Base-by-base conservation (phyloP, 495 filamentous ascomycete species). In the Penicillium desertorum region DNA sequence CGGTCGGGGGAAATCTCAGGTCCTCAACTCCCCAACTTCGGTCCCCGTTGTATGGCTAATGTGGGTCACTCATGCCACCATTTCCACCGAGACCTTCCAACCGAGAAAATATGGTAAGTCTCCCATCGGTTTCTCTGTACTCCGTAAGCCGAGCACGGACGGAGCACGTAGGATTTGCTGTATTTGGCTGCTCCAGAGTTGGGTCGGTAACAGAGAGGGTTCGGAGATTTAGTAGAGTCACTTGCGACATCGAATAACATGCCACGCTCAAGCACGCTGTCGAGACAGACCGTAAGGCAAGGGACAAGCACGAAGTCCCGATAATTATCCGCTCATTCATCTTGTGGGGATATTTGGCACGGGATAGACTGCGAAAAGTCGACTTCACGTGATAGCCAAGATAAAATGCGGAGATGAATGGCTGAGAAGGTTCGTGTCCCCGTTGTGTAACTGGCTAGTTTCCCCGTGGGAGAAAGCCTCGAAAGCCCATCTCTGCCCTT, bases 361-460 rank as follows among this genome's bases (percentile, higher is more conserved):
- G 19, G n/a, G 34, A 23, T 17, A 12, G 25, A 4, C 34, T 7
- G 14, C 14, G 22, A 41, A 3, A 16, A 22, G 0, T 17, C 10
- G 9, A 17, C 12, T 48, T 29, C 45, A 48, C 23, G n/a, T 19
- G 20, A 41, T 11, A n/a, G 34, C 49, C 36, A 51, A 51, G 49
- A n/a, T 7, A 5, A 9, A 42, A 29, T n/a, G 49, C 49, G 49
- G 49, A 51, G 49, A 51, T 51, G 36, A 51, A 19, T 42, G 9
- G 41, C 16, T 27, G 17, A 17, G 22, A 22, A 16, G 9, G 12
- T 16, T 4, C 0, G 3, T 4, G 34, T n/a, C 9, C 0, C 30
- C 20, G 22, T 1, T 12, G 20, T 39, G 36, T n/a, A 51, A 9
- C 4, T 32, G 20, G 36, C 9, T 27, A 8, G 7, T n/a, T 30